A percentile compares a stretch with the other conserved stretches of the same genome.
These are phyloP conservation scores for Lasiosphaeria ovina DNA, from an alignment of 495 filamentous ascomycete species.

Conservation along the genomic window DNA sequence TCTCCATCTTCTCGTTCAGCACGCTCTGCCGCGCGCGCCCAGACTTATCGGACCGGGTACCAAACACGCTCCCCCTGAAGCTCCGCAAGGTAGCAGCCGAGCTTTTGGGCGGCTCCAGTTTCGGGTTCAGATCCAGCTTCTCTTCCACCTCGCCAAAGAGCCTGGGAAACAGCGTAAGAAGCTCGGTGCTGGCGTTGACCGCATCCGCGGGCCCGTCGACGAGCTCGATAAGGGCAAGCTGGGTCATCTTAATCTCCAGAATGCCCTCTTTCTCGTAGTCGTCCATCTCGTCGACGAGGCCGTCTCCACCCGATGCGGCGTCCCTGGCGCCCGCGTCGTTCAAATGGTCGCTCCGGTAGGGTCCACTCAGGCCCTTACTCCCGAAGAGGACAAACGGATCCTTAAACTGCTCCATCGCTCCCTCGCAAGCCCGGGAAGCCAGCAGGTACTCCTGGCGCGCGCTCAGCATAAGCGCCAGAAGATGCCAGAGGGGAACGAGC, in stretches of 20 bases:
- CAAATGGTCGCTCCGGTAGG: slow-evolving; percentile 54
- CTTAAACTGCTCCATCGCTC: slow-evolving; percentile 83
- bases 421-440: slow-evolving; percentile 78
- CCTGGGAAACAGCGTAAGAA: slow-evolving; percentile 75
- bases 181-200: slow-evolving; percentile 76
- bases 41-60: slow-evolving; percentile 47
- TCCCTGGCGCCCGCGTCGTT: slow-evolving; percentile 40
- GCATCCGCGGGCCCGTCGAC: slow-evolving; percentile 77
- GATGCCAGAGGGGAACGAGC: slow-evolving; percentile 75
- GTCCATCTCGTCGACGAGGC: slow-evolving; percentile 69
- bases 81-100: slow-evolving; percentile 69
- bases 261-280: slow-evolving; percentile 76
- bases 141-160: slow-evolving; percentile 63
- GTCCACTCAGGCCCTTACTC: slow-evolving; percentile 40
- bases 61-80: slow-evolving; percentile 72
- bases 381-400: slow-evolving; percentile 58
- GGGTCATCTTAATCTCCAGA: slow-evolving; percentile 90
- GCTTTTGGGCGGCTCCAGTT: slow-evolving; percentile 60
- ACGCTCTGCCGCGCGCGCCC: slow-evolving; percentile 30
- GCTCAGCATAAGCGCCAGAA: slow-evolving; percentile 80
- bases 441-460: slow-evolving; percentile 80
- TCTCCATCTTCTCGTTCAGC: slow-evolving; percentile 25
- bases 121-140: slow-evolving; percentile 31
- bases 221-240: slow-evolving; percentile 79
- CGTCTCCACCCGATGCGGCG: slow-evolving; percentile 38